A percentile compares a stretch with the other conserved stretches of the same genome.
Conservation (phyloP, 805 yeast species). For the Suhomyces prunicola region DNA sequence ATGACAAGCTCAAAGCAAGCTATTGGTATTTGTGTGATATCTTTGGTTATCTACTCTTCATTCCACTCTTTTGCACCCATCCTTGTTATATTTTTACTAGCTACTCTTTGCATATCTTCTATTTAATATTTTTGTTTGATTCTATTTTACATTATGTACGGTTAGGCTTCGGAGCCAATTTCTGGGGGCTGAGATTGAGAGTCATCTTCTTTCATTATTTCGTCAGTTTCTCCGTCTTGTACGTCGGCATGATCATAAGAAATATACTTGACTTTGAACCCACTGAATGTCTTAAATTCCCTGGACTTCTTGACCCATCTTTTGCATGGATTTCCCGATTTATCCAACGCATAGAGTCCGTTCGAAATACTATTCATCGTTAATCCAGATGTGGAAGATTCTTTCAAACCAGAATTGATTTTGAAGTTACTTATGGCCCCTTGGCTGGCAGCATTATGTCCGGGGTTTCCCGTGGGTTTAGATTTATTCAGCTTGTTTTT, state of each 20-base stretch:
- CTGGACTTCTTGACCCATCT: constrained; percentile 35
- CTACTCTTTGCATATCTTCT: not conserved
- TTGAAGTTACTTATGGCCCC: constrained; percentile 18
- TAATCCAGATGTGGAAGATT: constrained; percentile 39
- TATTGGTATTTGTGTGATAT: not conserved
- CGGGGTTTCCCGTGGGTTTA: constrained; percentile 4
- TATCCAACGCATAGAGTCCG: constrained; percentile 29
- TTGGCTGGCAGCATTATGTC: constrained; percentile 5
- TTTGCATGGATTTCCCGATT: constrained; percentile 31
- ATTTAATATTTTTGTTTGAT: not conserved
- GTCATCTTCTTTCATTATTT: not conserved
- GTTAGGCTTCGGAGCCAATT: not conserved
- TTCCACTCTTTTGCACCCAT: not conserved
- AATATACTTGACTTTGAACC: constrained; percentile 33
- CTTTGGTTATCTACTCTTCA: not conserved
- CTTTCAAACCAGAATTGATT: constrained; percentile 40
- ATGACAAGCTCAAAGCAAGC: not conserved
- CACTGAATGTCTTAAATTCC: constrained; percentile 42
- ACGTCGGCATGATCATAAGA: constrained; percentile 18
- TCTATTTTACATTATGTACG: not conserved
- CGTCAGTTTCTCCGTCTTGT: constrained; percentile 14
- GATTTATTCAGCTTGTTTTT: constrained; percentile 8
- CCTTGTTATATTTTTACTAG: not conserved
- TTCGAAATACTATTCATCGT: constrained; percentile 31
- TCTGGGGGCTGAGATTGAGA: not conserved